phyloP scores from a whole-genome alignment of 768 basidiomycete genomes.

The Myochromella boudieri region DNA sequence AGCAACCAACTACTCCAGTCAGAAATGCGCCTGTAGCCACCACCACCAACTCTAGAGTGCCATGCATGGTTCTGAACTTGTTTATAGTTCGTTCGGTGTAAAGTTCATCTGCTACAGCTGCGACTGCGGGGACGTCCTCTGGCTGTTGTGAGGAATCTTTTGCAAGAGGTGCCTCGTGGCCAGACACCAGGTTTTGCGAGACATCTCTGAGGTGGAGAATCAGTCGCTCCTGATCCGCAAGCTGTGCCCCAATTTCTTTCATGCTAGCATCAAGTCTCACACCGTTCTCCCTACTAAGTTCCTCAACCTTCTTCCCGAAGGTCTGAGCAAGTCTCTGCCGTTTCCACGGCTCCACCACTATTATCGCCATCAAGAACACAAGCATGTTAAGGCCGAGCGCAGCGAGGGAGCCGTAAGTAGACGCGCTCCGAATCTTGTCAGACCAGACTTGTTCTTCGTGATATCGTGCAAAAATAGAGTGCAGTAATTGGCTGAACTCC shows the following conservation, averaged over 20 bases:
- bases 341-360: constrained; percentile 97
- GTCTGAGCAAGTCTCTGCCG: constrained; percentile 81
- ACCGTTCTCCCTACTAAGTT: constrained; percentile 58
- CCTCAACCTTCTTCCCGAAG: constrained; percentile 82
- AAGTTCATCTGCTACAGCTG: constrained; percentile 1
- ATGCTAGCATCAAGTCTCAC: constrained; percentile 48
- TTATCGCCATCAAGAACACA: constrained; percentile 87
- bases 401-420: constrained; percentile 88
- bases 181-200: constrained; percentile 7
- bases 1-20: constrained; percentile 30
- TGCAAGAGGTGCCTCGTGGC: constrained; percentile 1
- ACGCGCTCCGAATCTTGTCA: constrained; percentile 95
- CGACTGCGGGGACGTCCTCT: not conserved
- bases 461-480: constrained; percentile 85
- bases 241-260: constrained; percentile 43
- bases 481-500: constrained; percentile 87
- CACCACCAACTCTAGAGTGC: constrained; percentile 21
- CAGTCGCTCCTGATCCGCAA: constrained; percentile 42
- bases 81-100: constrained; percentile 5
- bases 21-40: constrained; percentile 37
- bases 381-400: constrained; percentile 86
- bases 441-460: constrained; percentile 99
- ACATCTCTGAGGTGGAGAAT: constrained; percentile 14
- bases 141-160: constrained; percentile 7
- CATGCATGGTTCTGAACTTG: constrained; percentile 8